phyloP scores from a whole-genome alignment of 768 basidiomycete genomes.

The Ramaria rubella region DNA sequence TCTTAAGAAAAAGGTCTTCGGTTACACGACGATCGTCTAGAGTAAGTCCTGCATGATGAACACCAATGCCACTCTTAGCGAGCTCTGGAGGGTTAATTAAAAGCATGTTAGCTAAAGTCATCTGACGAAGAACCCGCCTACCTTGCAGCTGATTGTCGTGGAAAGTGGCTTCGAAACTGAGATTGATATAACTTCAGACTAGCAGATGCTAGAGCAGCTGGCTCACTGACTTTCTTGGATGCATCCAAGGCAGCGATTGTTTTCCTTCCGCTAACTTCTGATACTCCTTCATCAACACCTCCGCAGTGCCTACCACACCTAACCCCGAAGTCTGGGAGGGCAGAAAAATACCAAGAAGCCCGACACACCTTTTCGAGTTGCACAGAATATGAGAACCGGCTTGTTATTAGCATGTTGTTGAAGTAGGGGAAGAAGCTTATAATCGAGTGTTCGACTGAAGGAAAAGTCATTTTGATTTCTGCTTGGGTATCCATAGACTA shows the following conservation, averaged over 20 bases:
- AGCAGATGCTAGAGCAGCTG: neutral
- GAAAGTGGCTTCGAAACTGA: conserved; percentile 52
- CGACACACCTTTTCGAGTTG: conserved; percentile 73
- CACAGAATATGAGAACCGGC: conserved; percentile 82
- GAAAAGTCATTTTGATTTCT: conserved; percentile 72
- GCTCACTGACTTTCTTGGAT: conserved; percentile 43
- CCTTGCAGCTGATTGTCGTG: conserved; percentile 62
- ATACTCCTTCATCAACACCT: conserved; percentile 70
- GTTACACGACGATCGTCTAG: conserved; percentile 64
- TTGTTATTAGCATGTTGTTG: conserved; percentile 69
- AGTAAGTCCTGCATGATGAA: conserved; percentile 87
- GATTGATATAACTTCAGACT: conserved; percentile 1
- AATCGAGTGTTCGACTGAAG: conserved; percentile 66
- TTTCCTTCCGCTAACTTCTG: conserved; percentile 44
- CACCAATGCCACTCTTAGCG: conserved; percentile 69
- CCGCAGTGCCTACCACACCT: conserved; percentile 57
- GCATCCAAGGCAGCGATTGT: conserved; percentile 60
- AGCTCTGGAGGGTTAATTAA: conserved; percentile 38
- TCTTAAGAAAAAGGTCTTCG: conserved; percentile 68
- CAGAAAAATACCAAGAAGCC: neutral
- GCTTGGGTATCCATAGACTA: conserved; percentile 66
- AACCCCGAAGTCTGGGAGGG: neutral
- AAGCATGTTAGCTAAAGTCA: neutral
- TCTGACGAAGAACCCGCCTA: conserved; percentile 24
- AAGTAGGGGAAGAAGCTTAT: conserved; percentile 64